Base-by-base conservation (phyloP, 2,329 filamentous ascomycete genomes). In the Daldinia eschscholtzii region DNA sequence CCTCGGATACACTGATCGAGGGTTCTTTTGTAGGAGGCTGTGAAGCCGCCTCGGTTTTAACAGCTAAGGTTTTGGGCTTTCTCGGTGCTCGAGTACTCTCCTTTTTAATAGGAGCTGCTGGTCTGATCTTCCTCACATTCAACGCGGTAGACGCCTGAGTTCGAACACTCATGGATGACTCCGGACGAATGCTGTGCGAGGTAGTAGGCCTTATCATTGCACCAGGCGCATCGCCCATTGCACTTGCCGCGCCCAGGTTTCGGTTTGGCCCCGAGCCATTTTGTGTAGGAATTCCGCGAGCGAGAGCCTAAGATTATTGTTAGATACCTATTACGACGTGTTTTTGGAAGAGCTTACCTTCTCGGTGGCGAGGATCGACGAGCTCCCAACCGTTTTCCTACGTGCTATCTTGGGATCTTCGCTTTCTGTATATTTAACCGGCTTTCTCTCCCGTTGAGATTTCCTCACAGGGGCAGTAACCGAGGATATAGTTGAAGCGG, bases 371-470 rank as follows among this genome's bases (percentile, higher is more conserved):
- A 87, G 73, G 39, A 83, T 81, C n/a, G 81, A 79, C 1, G 85
- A 78, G 30, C 85, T 86, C 30, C 85, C 86, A 50, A 91, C 86
- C 0, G 90, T 93, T 69, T 84, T 91, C 61, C 91, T 83, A 35
- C 91, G 86, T 70, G 81, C 83, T 71, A 35, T 35, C 33, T 82
- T 83, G 7, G 80, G 74, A 20, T 84, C 82, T 41, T 84, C 84
- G 57, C 86, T 85, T 12, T 86, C 84, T 1, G 85, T 83, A n/a
- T 84, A 82, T 9, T 85, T 89, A 6, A 84, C 79, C 12, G 83
- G 82, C 76, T 91, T 93, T 68, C 93, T 88, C 64, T 91, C 89
- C 35, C 94, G 88, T 60, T 96, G 83, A 69, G 93, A 90, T 87
- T 91, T 92, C 65, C 91, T 86, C n/a, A 85, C 86, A 5, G 88